These are phyloP conservation scores for Erodium texanum DNA, from an alignment of 441 rosid genomes.

Conservation along the genomic window DNA sequence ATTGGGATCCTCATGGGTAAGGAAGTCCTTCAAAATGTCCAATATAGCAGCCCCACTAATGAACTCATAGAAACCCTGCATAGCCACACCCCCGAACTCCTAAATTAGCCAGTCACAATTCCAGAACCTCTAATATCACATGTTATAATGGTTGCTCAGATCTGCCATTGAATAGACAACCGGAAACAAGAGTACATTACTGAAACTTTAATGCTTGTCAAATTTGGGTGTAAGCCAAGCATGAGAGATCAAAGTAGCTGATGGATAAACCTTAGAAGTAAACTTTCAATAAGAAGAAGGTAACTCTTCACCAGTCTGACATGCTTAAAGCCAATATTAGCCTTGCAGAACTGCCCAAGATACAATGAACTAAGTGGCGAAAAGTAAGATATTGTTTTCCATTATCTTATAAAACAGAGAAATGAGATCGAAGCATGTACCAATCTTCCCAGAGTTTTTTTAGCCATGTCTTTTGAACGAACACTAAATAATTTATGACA, in stretches of 20 bases:
- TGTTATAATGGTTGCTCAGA: conserved; percentile 4
- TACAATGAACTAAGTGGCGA: neutral
- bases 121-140: neutral
- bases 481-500: neutral
- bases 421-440: neutral
- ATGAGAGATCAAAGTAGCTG: neutral
- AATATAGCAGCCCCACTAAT: conserved; percentile 69
- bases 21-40: conserved; percentile 57
- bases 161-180: neutral
- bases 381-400: conserved; percentile 2
- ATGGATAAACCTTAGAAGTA: neutral
- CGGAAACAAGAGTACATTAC: neutral
- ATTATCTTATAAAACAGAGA: neutral
- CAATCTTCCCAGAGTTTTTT: neutral
- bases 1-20: conserved; percentile 72
- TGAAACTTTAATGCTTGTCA: neutral
- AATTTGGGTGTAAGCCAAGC: neutral
- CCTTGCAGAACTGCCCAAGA: neutral
- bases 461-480: neutral
- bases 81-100: conserved; percentile 11
- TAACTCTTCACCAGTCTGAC: neutral
- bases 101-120: conserved; percentile 13
- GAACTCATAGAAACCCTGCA: conserved; percentile 82
- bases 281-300: neutral
- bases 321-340: neutral